Base-by-base conservation (phyloP, 106 monocot genomes). In the Triglochin maritima region DNA sequence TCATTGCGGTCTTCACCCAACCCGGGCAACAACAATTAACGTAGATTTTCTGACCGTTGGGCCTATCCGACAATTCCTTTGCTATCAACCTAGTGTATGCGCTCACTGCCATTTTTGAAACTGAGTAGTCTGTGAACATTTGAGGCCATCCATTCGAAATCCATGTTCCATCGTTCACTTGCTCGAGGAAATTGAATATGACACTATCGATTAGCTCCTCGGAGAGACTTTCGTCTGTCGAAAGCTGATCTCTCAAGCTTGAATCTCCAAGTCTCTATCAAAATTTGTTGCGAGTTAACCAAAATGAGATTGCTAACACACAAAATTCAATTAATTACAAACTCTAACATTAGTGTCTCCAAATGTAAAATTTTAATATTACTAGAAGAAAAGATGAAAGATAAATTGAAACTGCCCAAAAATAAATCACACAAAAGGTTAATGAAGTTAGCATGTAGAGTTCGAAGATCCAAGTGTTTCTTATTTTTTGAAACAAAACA, bases 1-100 rank as follows among this genome's bases (percentile, higher is more conserved):
- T 98, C 98, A 98, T 92, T 57, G 80, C 78, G 53, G 98, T 98
- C 80, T 79, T 98, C 46, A 89, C 92, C 92, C 91, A 98, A 4
- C 98, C 98, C 2, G 91, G 98, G 70, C 98, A 98, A 57, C 81
- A 92, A 65, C 84, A 92, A 66, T 91, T 98, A 46, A 92, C 68
- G 70, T 74, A 72, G 12, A 98, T 81, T 64, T 75, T 90, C n/a
- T 74, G 70, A 9, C 82, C 80, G 48, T 84, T 78, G 2, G 85
- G 74, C 63, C 88, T 81, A 57, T 69, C 65, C 0, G 72, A 78
- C 12, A 88, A 70, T 51, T n/a, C 47, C 60, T 63, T 77, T 12
- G 88, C 79, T 74, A 82, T 77, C 43, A 98, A 72, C 17, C 86
- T 64, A 13, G 96, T 91, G 75, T 82, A 92, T n/a, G 78, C 63